These are phyloP conservation scores for Ceratobasidium sp. DNA, from an alignment of 1,284 basidiomycete genomes.

Conservation along the genomic window DNA sequence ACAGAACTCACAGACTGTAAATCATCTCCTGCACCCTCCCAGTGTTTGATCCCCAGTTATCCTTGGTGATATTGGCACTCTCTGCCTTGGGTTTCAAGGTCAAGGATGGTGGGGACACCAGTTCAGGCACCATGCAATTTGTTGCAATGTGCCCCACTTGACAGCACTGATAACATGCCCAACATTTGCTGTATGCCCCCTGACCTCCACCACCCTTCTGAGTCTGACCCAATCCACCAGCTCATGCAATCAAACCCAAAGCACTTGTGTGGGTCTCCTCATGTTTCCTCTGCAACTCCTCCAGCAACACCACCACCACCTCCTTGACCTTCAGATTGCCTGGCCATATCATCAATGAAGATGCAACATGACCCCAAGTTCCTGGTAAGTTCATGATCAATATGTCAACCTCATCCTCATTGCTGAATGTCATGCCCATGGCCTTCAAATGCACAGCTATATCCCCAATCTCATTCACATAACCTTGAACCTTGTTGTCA, in stretches of 20 bases:
- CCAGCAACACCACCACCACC: slow-evolving; percentile 7
- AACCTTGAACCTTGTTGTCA: not conserved
- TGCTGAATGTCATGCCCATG: not conserved
- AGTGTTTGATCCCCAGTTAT: not conserved
- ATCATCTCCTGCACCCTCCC: not conserved
- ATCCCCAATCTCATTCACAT: not conserved
- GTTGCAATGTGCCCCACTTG: not conserved
- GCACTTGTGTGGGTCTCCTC: not conserved
- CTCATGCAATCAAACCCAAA: not conserved
- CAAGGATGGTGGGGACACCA: not conserved
- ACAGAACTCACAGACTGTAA: not conserved
- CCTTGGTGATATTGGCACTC: not conserved
- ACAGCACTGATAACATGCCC: not conserved
- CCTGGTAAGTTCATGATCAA: slow-evolving; percentile 13
- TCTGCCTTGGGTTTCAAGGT: not conserved
- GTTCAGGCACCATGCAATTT: not conserved
- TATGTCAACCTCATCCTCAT: slow-evolving; percentile 1
- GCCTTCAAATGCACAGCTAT: not conserved
- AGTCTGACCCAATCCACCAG: not conserved
- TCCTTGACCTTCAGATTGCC: slow-evolving; percentile 12
- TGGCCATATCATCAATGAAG: slow-evolving; percentile 6
- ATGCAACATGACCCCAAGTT: slow-evolving; percentile 5
- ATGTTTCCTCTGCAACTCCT: not conserved
- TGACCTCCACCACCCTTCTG: not conserved
- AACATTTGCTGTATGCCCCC: too few species aligned